Evolutionary conservation across 2,329 filamentous ascomycete species (phyloP).

Genomic region (Aspergillus sp.): DNA sequence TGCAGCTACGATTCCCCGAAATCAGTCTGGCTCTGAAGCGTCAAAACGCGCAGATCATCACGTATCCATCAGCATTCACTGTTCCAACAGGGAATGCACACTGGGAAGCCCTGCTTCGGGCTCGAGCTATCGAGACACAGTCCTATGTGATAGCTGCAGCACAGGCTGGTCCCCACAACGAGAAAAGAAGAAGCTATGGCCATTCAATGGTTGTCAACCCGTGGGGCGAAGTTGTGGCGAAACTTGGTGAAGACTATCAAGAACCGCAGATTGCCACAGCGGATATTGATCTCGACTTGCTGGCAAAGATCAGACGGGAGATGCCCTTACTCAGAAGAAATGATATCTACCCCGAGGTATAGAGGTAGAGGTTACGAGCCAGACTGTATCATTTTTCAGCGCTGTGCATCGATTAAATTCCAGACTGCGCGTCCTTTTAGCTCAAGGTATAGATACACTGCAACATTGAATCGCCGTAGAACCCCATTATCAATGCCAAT

Average conservation of each 20-base stretch:
- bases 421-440: no score
- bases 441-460: no score
- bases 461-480: no score
- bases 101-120: slow-evolving; percentile 75
- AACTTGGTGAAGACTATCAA: slow-evolving; percentile 48
- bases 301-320: slow-evolving; percentile 50
- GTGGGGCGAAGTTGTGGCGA: slow-evolving; percentile 71
- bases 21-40: slow-evolving; percentile 62
- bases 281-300: slow-evolving; percentile 50
- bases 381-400: not conserved
- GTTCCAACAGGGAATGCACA: slow-evolving; percentile 78
- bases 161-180: slow-evolving; percentile 71
- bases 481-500: no score
- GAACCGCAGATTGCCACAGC: slow-evolving; percentile 46
- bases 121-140: slow-evolving; percentile 84
- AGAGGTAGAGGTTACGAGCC: slow-evolving; percentile 5
- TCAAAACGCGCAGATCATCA: slow-evolving; percentile 67
- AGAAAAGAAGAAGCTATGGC: slow-evolving; percentile 76
- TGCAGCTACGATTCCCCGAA: slow-evolving; percentile 70
- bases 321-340: slow-evolving; percentile 56
- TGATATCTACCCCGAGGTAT: slow-evolving; percentile 46
- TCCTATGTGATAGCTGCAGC: slow-evolving; percentile 83
- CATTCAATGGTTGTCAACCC: slow-evolving; percentile 81
- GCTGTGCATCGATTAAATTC: no score
- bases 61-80: slow-evolving; percentile 89